These are phyloP conservation scores for Pythium insidiosum DNA, from an alignment of 352 stramenopile genomes.

Conservation along the genomic window DNA sequence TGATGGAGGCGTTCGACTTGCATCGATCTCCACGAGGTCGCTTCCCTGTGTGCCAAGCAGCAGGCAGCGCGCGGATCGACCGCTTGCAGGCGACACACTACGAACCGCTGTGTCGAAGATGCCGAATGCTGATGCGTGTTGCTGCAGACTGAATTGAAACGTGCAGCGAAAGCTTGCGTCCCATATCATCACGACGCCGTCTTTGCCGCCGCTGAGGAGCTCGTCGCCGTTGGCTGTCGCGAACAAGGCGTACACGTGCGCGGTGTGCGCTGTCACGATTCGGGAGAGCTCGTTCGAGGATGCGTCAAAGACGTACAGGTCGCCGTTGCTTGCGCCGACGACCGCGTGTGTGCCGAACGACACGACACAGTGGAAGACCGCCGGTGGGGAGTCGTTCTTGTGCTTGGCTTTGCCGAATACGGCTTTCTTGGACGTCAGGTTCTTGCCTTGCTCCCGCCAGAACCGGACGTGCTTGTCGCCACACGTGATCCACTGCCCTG, in stretches of 20 bases:
- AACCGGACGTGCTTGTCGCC: slow-evolving; percentile 70
- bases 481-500: slow-evolving; percentile 61
- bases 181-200: slow-evolving; percentile 84
- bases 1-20: slow-evolving; percentile 10
- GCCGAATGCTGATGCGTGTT: slow-evolving; percentile 12
- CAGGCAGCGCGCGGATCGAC: slow-evolving; percentile 27
- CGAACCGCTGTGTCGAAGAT: slow-evolving; percentile 21
- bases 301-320: slow-evolving; percentile 68
- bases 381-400: slow-evolving; percentile 38
- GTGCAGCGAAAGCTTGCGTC: slow-evolving; percentile 44
- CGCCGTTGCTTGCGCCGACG: slow-evolving; percentile 53
- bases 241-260: slow-evolving; percentile 39
- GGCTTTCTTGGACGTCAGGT: slow-evolving; percentile 59
- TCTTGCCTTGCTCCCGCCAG: slow-evolving; percentile 68
- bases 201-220: slow-evolving; percentile 82
- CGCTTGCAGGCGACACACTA: slow-evolving; percentile 27
- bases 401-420: slow-evolving; percentile 54
- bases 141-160: slow-evolving; percentile 33
- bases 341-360: slow-evolving; percentile 41
- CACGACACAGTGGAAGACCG: slow-evolving; percentile 38
- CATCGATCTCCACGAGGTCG: slow-evolving; percentile 83
- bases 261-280: slow-evolving; percentile 41
- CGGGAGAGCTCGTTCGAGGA: slow-evolving; percentile 38
- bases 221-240: slow-evolving; percentile 28
- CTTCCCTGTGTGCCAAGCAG: slow-evolving; percentile 82